Evolutionary conservation across 2,329 filamentous ascomycete genomes (phyloP), one percentile per base, ranked within the genome.

Genomic region (Nectriaceae sp.): DNA sequence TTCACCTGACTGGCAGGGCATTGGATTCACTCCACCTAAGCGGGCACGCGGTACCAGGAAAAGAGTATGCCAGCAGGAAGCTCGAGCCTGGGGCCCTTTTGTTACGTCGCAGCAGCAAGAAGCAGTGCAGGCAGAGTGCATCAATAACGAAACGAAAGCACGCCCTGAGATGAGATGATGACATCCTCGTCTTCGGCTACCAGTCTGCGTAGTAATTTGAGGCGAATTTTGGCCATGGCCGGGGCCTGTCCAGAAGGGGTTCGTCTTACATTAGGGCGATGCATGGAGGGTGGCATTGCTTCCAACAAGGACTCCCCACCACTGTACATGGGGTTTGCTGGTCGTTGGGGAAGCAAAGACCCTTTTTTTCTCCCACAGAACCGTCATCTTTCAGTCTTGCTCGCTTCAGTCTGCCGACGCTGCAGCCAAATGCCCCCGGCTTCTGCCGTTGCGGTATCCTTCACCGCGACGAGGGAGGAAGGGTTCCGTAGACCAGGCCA

Each of bases 261-360:
- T 63, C 55, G 48, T 59, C 60, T 54, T 63, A 66, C 65, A 67
- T 67, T 67, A 65, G 65, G 55, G 59, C 56, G 53, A 53, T 58
- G 56, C 56, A 61, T 51, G 54, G 64, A 64, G 65, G 65, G 63
- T 66, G 58, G 48, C 56, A 62, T 63, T 63, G 63, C 55, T 54
- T 55, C 49, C 48, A 60, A 43, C 56, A 55, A 43, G 44, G 41
- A 46, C 35, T 40, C 38, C 46, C 57, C 59, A 51, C 57, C 57
- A 62, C 59, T 47, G 22, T 40, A n/a, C 36, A 29, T 6, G 24
- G 24, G 24, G 6, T n/a, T n/a, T n/a, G n/a, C n/a, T 38, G 42
- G 21, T 44, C 45, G 44, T 40, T 60, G 57, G 57, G 50, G 50
- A 57, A 54, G 49, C 41, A 11, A 33, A 44, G 52, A 59, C 50